phyloP scores from a whole-genome alignment of 208 protist genomes.

The Trypanosoma lewisi region DNA sequence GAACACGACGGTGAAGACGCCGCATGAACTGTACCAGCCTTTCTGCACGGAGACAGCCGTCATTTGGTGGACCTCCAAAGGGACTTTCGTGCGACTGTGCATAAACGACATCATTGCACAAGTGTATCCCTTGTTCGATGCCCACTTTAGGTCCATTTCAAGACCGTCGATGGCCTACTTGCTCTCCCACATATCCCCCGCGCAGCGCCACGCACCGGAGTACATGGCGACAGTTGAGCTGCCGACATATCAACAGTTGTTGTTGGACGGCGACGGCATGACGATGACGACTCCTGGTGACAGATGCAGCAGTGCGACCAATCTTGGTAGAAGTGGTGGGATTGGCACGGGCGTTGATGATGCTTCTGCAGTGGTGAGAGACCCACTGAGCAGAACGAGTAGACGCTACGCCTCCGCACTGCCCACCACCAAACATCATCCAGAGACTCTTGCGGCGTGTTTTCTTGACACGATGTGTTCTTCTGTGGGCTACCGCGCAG shows the following conservation, averaged over 20 bases:
- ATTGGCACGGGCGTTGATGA: background rate
- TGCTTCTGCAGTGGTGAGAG: background rate
- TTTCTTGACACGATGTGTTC: slow-evolving; percentile 17
- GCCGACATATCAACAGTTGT: background rate
- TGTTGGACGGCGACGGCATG: background rate
- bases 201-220: slow-evolving; percentile 21
- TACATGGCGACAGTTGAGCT: slow-evolving; percentile 16
- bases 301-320: background rate
- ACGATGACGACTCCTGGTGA: background rate
- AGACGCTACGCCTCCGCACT: background rate
- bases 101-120: slow-evolving; percentile 23
- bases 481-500: background rate
- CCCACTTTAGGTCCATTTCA: slow-evolving; percentile 24
- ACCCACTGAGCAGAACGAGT: background rate
- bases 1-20: background rate
- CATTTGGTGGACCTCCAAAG: slow-evolving; percentile 26
- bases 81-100: background rate
- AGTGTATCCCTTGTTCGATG: slow-evolving; percentile 31
- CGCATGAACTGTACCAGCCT: slow-evolving; percentile 7
- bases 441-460: slow-evolving; percentile 1
- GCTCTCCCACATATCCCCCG: slow-evolving; percentile 27
- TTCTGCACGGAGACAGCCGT: slow-evolving; percentile 19
- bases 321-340: too few species aligned
- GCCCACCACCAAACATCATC: background rate
- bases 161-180: slow-evolving; percentile 12